These are phyloP conservation scores for Aspergillus sclerotioniger DNA, from an alignment of 495 filamentous ascomycete species.

Conservation along the genomic window DNA sequence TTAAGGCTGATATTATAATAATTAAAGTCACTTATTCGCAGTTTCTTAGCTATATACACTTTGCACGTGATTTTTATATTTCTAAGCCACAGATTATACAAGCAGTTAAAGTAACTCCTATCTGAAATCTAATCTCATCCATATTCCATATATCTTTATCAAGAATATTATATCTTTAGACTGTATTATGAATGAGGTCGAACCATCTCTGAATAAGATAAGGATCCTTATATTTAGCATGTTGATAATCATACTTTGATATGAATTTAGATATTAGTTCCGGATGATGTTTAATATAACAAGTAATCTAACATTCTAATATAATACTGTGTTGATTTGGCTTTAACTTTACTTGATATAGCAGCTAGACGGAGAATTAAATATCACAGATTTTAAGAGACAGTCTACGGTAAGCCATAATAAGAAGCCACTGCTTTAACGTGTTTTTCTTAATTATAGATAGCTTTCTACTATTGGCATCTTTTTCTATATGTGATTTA, in stretches of 20 bases:
- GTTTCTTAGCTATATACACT: not conserved
- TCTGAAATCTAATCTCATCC: no score
- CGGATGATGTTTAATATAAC: not conserved
- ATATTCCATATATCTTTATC: no score
- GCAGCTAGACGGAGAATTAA: not conserved
- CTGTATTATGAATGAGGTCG: not conserved
- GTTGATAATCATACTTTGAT: no score
- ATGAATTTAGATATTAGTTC: no score
- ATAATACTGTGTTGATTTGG: not conserved
- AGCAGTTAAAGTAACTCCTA: no score
- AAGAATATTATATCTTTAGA: no score
- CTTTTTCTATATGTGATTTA: not conserved
- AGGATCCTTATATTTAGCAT: not conserved
- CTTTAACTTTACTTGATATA: slow-evolving; percentile 1
- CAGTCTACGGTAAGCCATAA: not conserved
- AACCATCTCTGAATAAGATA: not conserved
- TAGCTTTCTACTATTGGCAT: not conserved
- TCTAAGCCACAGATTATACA: no score
- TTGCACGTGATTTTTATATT: no score
- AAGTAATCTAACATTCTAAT: slow-evolving; percentile 1
- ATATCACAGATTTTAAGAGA: not conserved
- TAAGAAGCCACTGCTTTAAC: not conserved
- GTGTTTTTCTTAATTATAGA: not conserved
- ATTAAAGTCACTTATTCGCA: no score
- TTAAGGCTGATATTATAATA: no score